phyloP scores from a whole-genome alignment of 2,329 filamentous ascomycete genomes.

The Ophiostoma sp. region DNA sequence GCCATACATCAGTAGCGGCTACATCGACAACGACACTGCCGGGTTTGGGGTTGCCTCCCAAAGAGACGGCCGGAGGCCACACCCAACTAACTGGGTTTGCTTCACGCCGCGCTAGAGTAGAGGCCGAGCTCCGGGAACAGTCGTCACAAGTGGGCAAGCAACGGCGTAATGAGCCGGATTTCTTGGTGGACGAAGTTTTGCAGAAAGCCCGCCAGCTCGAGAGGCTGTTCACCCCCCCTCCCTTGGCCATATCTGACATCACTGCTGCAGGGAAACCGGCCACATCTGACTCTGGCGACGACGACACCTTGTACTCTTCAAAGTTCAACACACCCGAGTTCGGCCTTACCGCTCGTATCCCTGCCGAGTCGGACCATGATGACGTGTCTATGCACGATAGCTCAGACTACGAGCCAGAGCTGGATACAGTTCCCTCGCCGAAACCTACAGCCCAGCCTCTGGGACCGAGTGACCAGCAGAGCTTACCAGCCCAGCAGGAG shows the following conservation, averaged over 20 bases:
- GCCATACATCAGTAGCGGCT: not conserved
- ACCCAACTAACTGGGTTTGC: constrained; percentile 76
- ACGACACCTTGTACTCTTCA: constrained; percentile 95
- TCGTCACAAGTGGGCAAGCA: constrained; percentile 55
- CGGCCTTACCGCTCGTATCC: constrained; percentile 44
- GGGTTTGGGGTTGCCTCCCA: constrained; percentile 14
- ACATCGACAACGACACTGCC: constrained; percentile 21
- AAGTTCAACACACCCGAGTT: constrained; percentile 72
- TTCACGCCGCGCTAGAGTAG: constrained; percentile 73
- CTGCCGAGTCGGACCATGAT: constrained; percentile 40
- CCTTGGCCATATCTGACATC: constrained; percentile 28
- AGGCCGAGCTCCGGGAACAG: constrained; percentile 71
- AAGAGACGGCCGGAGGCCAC: constrained; percentile 46
- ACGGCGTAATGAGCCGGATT: constrained; percentile 52
- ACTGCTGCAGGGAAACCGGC: constrained; percentile 13
- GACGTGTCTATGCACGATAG: constrained; percentile 37
- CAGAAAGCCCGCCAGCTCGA: constrained; percentile 65
- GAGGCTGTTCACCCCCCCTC: constrained; percentile 58
- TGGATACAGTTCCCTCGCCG: constrained; percentile 21
- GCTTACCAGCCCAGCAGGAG: not conserved
- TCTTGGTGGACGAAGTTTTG: constrained; percentile 69
- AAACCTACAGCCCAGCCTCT: not conserved
- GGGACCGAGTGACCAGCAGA: not conserved
- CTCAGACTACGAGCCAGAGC: constrained; percentile 35
- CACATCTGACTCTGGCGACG: constrained; percentile 69